These are phyloP conservation scores for Aspergillus affinis DNA, from an alignment of 495 filamentous ascomycete genomes.

Conservation along the genomic window DNA sequence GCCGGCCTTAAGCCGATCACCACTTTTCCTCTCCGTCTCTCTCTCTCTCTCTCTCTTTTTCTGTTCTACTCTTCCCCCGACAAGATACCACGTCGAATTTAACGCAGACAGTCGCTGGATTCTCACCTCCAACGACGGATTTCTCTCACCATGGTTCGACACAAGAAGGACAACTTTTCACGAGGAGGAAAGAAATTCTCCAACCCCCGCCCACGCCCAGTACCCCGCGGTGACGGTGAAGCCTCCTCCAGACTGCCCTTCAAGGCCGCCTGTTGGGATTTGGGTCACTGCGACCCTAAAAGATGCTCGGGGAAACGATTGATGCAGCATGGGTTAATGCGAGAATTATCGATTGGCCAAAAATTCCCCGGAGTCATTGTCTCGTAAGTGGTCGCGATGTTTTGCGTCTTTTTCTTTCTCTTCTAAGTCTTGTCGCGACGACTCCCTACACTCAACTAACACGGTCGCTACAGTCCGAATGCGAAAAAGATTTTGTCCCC, in stretches of 20 bases:
- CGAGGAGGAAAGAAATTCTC: constrained; percentile 65
- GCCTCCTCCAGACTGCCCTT: constrained; percentile 56
- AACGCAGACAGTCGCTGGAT: neutral
- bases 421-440: neutral
- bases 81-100: no score
- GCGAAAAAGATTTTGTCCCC: constrained; percentile 81
- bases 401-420: constrained; percentile 7
- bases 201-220: constrained; percentile 48
- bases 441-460: neutral
- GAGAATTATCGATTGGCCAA: constrained; percentile 87
- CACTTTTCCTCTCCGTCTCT: neutral
- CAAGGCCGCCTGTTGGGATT: constrained; percentile 96
- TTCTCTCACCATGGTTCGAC: constrained; percentile 64
- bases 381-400: constrained; percentile 50
- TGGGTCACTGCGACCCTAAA: constrained; percentile 96
- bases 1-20: neutral
- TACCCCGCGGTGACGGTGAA: constrained; percentile 44
- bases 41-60: neutral
- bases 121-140: neutral
- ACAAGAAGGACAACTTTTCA: constrained; percentile 87
- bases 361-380: constrained; percentile 88
- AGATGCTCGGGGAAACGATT: constrained; percentile 93
- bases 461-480: constrained; percentile 62
- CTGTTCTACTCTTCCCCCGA: neutral
- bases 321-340: constrained; percentile 89